These are phyloP conservation scores for Yamadazyma nakazawae DNA, from an alignment of 805 yeast genomes.

Conservation along the genomic window DNA sequence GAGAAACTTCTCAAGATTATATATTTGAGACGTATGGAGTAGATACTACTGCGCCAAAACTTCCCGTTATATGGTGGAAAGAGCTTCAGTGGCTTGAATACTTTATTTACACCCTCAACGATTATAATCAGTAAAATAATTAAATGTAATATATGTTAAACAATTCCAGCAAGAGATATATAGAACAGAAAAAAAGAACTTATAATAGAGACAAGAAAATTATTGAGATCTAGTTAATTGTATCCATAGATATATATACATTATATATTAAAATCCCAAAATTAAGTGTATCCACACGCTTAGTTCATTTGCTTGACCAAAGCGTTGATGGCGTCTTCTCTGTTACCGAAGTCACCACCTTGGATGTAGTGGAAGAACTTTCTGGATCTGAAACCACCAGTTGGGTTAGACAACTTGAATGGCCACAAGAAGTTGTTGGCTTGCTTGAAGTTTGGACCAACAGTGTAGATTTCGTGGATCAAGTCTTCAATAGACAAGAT, in stretches of 20 bases:
- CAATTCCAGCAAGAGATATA: neutral
- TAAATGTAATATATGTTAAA: neutral
- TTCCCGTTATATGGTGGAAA: slow-evolving; percentile 26
- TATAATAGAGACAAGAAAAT: neutral
- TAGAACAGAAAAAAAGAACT: neutral
- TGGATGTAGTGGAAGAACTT: slow-evolving; percentile 96
- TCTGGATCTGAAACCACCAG: slow-evolving; percentile 98
- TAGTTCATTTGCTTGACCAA: slow-evolving; percentile 93
- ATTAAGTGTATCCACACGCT: slow-evolving; percentile 19
- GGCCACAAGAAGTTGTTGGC: slow-evolving; percentile 98
- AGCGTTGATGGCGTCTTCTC: slow-evolving; percentile 93
- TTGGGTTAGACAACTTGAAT: slow-evolving; percentile 94
- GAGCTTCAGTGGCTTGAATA: slow-evolving; percentile 31
- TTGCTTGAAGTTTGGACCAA: slow-evolving; percentile 98
- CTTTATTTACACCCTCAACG: slow-evolving; percentile 17
- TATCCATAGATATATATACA: slow-evolving; percentile 3
- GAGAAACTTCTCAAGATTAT: slow-evolving; percentile 7
- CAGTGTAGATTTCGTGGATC: slow-evolving; percentile 93
- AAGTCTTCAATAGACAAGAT: slow-evolving; percentile 87
- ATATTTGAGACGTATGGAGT: slow-evolving; percentile 10
- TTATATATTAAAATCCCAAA: slow-evolving; percentile 3
- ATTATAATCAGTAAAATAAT: slow-evolving; percentile 3
- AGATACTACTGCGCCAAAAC: neutral
- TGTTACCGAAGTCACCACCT: slow-evolving; percentile 99
- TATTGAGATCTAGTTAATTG: neutral